Percentiles rank a stretch among this genome's conserved stretches.
Evolutionary conservation across 768 basidiomycete species (phyloP).

Genomic region (Rhizopogon vinicolor): DNA sequence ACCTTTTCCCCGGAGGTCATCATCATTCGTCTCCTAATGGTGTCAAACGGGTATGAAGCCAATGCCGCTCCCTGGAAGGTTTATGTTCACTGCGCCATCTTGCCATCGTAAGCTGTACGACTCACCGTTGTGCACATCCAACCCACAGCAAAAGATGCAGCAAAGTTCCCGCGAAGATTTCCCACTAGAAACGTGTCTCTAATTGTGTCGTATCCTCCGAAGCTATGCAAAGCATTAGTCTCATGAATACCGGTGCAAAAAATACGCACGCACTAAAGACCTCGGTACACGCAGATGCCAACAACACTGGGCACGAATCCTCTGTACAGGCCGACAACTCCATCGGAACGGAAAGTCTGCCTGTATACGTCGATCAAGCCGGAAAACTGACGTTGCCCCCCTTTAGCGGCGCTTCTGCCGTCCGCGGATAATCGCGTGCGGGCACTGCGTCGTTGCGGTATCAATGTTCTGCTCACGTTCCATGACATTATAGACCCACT

Average conservation of each 20-base stretch:
- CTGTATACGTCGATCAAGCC: slow-evolving; percentile 40
- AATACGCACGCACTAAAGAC: slow-evolving; percentile 32
- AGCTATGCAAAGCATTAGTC: slow-evolving; percentile 20
- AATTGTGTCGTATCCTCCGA: slow-evolving; percentile 40
- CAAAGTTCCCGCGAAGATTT: slow-evolving; percentile 33
- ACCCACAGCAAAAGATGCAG: slow-evolving; percentile 37
- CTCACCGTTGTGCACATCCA: slow-evolving; percentile 37
- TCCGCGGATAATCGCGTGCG: slow-evolving; percentile 39
- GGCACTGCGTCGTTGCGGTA: slow-evolving; percentile 20
- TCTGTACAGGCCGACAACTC: slow-evolving; percentile 35
- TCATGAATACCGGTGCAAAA: neutral
- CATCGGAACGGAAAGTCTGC: slow-evolving; percentile 37
- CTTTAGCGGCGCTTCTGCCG: slow-evolving; percentile 30
- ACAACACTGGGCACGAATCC: slow-evolving; percentile 38
- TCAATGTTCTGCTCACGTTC: neutral
- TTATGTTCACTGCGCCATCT: neutral
- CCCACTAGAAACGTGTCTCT: slow-evolving; percentile 36
- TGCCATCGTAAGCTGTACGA: neutral
- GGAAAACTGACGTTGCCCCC: slow-evolving; percentile 36
- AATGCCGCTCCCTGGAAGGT: slow-evolving; percentile 29
- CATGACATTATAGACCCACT: slow-evolving; percentile 18
- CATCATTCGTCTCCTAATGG: slow-evolving; percentile 44
- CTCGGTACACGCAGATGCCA: slow-evolving; percentile 40
- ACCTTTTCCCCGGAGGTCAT: slow-evolving; percentile 38
- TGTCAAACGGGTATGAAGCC: slow-evolving; percentile 40